Conservation (phyloP, 257 asterid genomes). For the Nemophila menziesii region DNA sequence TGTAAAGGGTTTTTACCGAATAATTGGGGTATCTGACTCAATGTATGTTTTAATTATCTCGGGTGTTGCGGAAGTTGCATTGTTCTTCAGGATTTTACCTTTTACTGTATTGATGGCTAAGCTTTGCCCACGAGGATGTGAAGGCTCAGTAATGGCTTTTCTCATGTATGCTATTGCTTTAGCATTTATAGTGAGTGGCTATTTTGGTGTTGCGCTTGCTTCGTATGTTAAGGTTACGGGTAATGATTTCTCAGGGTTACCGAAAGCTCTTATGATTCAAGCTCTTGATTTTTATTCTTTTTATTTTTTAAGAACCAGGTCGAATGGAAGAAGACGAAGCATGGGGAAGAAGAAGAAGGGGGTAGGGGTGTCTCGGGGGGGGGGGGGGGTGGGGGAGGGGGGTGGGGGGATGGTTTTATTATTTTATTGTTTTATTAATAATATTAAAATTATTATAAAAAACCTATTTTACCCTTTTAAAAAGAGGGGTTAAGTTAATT, state of each 20-base stretch:
- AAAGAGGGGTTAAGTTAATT: no score
- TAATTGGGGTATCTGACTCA: constrained; percentile 63
- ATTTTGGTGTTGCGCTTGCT: constrained; percentile 74
- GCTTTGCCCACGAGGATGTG: constrained; percentile 87
- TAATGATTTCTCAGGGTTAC: constrained; percentile 61
- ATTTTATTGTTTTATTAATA: no score
- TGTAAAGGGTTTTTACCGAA: constrained; percentile 58
- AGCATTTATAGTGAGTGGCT: constrained; percentile 69
- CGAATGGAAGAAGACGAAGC: no score
- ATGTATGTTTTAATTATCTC: constrained; percentile 57
- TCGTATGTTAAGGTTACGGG: constrained; percentile 46
- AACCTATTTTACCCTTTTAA: no score
- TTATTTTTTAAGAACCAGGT: no score
- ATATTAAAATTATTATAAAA: no score
- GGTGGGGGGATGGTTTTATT: no score
- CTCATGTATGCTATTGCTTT: constrained; percentile 77
- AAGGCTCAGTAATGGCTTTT: constrained; percentile 93
- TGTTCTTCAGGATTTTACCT: constrained; percentile 78
- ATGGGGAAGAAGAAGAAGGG: no score
- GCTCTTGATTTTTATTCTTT: no score
- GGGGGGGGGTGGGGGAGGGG: no score
- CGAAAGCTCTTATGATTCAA: constrained; percentile 50
- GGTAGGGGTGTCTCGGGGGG: no score
- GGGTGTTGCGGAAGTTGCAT: constrained; percentile 69
- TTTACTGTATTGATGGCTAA: constrained; percentile 69